Percentiles rank a stretch among this genome's conserved stretches.
phyloP scores from a whole-genome alignment of 1,284 basidiomycete genomes.

The Apiotrichum gamsii region DNA sequence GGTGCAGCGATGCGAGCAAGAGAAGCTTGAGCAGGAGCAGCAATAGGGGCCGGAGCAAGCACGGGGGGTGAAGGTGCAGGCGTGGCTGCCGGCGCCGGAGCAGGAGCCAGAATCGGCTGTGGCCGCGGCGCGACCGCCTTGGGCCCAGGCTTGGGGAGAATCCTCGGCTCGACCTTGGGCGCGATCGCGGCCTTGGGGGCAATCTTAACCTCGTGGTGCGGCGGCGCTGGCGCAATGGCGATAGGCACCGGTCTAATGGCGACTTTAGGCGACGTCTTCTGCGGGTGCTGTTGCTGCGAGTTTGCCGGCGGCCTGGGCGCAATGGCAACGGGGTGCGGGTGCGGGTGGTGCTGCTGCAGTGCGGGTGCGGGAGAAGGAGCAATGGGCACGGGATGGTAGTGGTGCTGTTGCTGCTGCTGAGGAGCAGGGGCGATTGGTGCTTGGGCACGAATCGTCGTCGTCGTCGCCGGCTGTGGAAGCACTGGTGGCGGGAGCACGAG shows the following conservation, averaged over 20 bases:
- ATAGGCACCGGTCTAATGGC: no score
- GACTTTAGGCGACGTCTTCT: neutral
- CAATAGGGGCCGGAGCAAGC: neutral
- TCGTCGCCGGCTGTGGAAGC: neutral
- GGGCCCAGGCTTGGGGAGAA: neutral
- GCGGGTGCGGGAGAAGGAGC: neutral
- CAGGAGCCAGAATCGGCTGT: neutral
- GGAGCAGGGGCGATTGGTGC: neutral
- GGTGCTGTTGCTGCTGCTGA: neutral
- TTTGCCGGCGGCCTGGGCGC: neutral
- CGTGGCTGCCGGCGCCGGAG: neutral
- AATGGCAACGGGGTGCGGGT: neutral
- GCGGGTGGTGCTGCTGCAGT: neutral
- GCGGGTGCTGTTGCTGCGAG: slow-evolving; percentile 1
- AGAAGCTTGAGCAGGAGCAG: slow-evolving; percentile 1
- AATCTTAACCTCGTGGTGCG: neutral
- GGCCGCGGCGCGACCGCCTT: neutral
- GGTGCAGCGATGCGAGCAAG: no score
- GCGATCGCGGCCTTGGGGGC: neutral
- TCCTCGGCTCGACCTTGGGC: neutral
- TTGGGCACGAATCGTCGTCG: neutral
- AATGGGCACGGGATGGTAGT: no score
- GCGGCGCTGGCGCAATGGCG: neutral
- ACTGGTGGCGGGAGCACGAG: slow-evolving; percentile 3
- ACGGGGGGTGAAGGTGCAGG: neutral